Base-by-base conservation (phyloP, 805 yeast species). In the Myxozyma sirexii region DNA sequence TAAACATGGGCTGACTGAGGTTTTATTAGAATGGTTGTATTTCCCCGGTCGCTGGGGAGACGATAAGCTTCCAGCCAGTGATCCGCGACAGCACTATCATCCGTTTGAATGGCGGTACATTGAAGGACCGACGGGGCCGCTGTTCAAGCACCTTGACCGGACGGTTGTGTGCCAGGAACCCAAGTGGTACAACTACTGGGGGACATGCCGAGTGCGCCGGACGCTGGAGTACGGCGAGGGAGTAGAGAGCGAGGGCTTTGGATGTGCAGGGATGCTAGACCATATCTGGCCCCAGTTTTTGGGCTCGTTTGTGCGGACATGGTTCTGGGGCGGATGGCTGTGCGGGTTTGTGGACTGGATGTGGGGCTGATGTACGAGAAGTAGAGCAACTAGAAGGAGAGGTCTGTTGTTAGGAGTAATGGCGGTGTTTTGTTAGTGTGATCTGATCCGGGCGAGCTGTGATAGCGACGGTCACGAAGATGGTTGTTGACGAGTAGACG, bases 11-110 rank as follows among this genome's bases (percentile, higher is more conserved):
- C n/a, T n/a, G n/a, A n/a, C n/a, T n/a, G n/a, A n/a, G n/a, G n/a
- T n/a, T n/a, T n/a, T n/a, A n/a, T n/a, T 17, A 57, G 80, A 83
- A 62, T 93, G 99, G 99, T 79, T 94, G n/a, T 68, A 79, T 1
- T 93, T 79, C 68, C 70, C 75, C 12, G 99, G 98, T 0, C 85
- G 81, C 59, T 93, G 99, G 99, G 99, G 99, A 4, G 96, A 93
- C 73, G 80, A 80, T 60, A 83, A 85, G 68, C 76, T 93, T 37
- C 74, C 79, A 0, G 80, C 84, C 19, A 70, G 73, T 0, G 98
- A 94, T 71, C 83, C 87, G 7, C 79, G 98, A 62, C 98, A 94
- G 71, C 81, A 77, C 60, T 88, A 92, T 85, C 88, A 91, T 63
- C 86, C 94, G 1, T 90, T 89, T 70, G 96, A 94, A 66, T 88